Evolutionary conservation across 352 stramenopile genomes (phyloP), one percentile per base, ranked within the genome.

Genomic region (Aphanomyces astaci): DNA sequence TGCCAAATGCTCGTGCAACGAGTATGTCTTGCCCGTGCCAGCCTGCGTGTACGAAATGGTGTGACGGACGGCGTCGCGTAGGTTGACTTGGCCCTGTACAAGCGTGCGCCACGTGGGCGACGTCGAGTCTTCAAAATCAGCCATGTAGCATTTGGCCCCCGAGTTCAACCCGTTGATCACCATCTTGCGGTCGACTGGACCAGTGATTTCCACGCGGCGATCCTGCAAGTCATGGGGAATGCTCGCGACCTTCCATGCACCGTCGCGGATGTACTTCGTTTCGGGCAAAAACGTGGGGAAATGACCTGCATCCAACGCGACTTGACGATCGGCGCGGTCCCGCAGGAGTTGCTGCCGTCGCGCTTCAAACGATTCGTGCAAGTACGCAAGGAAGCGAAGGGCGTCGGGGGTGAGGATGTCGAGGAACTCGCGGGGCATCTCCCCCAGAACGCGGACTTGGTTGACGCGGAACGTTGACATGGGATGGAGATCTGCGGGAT

Each of bases 91-190:
- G 40, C 94, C 92, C 71, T 98, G 90, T 19, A 96, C 86, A 68
- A 96, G 79, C 72, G 97, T 98, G 39, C 79, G 87, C 92, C 92
- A 98, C 19, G 94, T 98, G 31, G 95, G 95, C 56, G 87, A 85
- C 3, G 88, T 97, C 55, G 89, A 97, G 79, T 94, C 86, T 80
- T 98, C 94, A 78, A 98, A 98, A 73, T 98, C 94, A 31, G 95
- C 95, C 95, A 98, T 98, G 83, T 98, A 98, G 72, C 80, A 91
- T 79, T 90, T 94, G 54, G 92, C 87, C 60, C 93, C 93, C 68
- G 81, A 96, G 79, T 98, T 98, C 63, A 98, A 80, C 17, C 90
- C 95, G 76, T 98, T 98, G 71, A 98, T 98, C 5, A 98, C 90
- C 95, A 98, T 98, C 82, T 98, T 98, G 39, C 94, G 87, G 79